phyloP scores from a whole-genome alignment of 176 grass and related monocot species.

The Carex parvula region DNA sequence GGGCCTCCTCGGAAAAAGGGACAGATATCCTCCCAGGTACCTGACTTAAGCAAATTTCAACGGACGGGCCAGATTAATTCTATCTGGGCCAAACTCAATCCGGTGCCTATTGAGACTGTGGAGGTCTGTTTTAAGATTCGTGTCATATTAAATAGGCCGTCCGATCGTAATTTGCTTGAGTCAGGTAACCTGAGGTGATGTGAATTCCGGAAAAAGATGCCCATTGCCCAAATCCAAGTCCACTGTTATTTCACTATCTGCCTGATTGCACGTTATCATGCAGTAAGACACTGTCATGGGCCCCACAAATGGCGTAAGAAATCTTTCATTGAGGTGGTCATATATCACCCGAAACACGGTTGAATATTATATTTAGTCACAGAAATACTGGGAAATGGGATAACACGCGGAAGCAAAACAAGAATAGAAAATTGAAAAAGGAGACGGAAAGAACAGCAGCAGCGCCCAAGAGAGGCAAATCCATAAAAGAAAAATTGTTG shows the following conservation, averaged over 20 bases:
- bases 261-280: background rate
- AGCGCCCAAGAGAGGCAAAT: constrained; percentile 4
- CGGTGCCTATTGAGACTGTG: too few species aligned
- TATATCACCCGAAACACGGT: background rate
- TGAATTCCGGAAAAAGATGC: too few species aligned
- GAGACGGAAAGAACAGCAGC: background rate
- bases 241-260: background rate
- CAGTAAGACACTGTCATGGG: background rate
- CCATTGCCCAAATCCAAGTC: background rate
- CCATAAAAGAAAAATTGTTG: background rate
- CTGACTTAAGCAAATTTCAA: too few species aligned
- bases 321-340: background rate
- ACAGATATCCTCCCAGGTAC: too few species aligned
- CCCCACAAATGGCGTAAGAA: background rate
- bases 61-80: too few species aligned
- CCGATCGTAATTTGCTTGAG: too few species aligned
- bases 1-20: too few species aligned
- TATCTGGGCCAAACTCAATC: too few species aligned
- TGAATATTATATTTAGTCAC: background rate
- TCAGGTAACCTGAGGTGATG: too few species aligned
- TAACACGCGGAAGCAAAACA: constrained; percentile 3
- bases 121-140: too few species aligned
- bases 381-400: background rate
- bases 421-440: constrained; percentile 8
- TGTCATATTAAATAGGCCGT: too few species aligned